Evolutionary conservation across 768 basidiomycete genomes (phyloP).

Genomic region (Hortiboletus campestris): DNA sequence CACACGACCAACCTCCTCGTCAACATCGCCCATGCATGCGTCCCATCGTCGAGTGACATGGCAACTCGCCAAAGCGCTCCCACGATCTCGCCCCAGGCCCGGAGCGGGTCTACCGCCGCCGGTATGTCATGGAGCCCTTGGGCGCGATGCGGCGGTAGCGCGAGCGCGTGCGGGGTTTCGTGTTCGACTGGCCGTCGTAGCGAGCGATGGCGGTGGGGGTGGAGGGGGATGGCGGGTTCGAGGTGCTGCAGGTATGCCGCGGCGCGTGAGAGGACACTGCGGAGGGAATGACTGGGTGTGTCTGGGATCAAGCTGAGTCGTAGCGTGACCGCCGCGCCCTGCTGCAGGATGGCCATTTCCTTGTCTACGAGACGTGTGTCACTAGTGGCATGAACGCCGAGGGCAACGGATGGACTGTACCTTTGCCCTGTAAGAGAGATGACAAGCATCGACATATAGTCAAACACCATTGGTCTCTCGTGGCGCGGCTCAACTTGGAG

Average conservation of each 20-base stretch:
- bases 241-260: conserved; percentile 28
- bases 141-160: conserved; percentile 34
- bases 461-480: conserved; percentile 59
- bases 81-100: conserved; percentile 50
- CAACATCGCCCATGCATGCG: conserved; percentile 49
- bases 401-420: not conserved
- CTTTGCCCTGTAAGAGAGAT: conserved; percentile 15
- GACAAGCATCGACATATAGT: conserved; percentile 52
- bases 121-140: conserved; percentile 37
- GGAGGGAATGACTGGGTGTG: conserved; percentile 25
- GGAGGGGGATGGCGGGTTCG: conserved; percentile 22
- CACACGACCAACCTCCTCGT: conserved; percentile 56
- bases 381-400: not conserved
- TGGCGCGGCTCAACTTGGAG: conserved; percentile 51
- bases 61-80: conserved; percentile 42
- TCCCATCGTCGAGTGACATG: conserved; percentile 18
- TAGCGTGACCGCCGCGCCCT: conserved; percentile 33
- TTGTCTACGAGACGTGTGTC: conserved; percentile 11
- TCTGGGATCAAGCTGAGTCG: conserved; percentile 38
- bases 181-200: not conserved
- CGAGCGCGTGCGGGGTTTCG: conserved; percentile 2
- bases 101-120: conserved; percentile 27
- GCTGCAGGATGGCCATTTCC: conserved; percentile 16
- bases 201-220: not conserved
- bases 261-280: conserved; percentile 31